Evolutionary conservation across 441 rosid species (phyloP).

Genomic region (Capsella rubella): DNA sequence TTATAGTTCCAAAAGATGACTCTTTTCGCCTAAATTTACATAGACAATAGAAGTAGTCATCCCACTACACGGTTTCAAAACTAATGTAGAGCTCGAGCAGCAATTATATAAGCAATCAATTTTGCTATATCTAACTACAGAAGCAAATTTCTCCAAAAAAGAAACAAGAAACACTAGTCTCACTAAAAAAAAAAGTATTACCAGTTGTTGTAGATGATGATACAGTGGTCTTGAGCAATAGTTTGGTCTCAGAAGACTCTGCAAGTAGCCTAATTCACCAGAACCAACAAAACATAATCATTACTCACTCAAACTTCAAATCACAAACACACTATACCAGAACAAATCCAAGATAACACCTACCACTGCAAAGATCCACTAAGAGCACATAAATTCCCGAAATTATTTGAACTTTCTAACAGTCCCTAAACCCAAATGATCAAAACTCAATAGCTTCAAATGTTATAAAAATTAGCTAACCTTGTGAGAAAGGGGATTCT

Average conservation of each 20-base stretch:
- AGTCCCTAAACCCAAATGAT: slow-evolving; percentile 16
- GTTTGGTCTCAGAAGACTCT: slow-evolving; percentile 38
- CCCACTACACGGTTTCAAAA: slow-evolving; percentile 17
- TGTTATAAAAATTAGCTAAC: slow-evolving; percentile 31
- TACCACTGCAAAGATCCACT: background rate
- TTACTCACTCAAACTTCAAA: slow-evolving; percentile 13
- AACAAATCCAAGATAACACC: slow-evolving; percentile 13
- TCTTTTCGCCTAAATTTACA: slow-evolving; percentile 25
- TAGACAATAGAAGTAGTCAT: slow-evolving; percentile 43
- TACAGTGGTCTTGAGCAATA: slow-evolving; percentile 54
- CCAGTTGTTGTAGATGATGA: slow-evolving; percentile 69
- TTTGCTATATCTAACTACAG: slow-evolving; percentile 38
- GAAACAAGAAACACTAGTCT: slow-evolving; percentile 50
- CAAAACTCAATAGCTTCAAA: slow-evolving; percentile 2
- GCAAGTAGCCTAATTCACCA: slow-evolving; percentile 38
- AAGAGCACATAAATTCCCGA: slow-evolving; percentile 7
- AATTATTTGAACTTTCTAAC: background rate
- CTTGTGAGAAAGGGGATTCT: slow-evolving; percentile 45
- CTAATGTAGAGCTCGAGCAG: background rate
- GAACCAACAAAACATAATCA: background rate
- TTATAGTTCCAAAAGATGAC: slow-evolving; percentile 8
- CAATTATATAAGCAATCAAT: background rate
- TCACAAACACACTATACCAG: background rate
- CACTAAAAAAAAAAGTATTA: slow-evolving; percentile 45
- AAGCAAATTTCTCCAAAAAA: background rate